These are phyloP conservation scores for Agaricales sp. DNA, from an alignment of 1,284 basidiomycete genomes.

Conservation along the genomic window DNA sequence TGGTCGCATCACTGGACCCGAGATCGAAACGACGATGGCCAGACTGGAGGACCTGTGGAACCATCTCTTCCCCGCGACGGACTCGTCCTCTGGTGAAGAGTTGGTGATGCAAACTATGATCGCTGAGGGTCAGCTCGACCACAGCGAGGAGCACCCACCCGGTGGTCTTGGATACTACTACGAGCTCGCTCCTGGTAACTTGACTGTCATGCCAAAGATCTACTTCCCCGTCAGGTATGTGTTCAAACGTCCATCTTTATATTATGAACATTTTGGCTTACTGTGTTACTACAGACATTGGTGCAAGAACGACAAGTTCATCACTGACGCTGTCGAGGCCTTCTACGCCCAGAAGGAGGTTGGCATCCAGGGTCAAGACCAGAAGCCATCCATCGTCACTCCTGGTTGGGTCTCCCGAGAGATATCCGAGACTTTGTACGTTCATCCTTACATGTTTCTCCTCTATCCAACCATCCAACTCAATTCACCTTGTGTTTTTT, in stretches of 20 bases:
- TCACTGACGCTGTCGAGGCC: neutral
- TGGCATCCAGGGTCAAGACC: neutral
- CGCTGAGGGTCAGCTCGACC: neutral
- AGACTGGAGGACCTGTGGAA: neutral
- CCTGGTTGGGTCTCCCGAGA: neutral
- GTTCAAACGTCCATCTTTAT: neutral
- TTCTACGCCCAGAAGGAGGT: neutral
- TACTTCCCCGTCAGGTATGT: constrained; percentile 1
- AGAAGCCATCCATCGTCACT: neutral
- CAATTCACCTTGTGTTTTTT: neutral
- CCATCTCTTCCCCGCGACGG: neutral
- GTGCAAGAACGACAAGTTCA: neutral
- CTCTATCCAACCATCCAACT: constrained; percentile 1
- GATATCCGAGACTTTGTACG: neutral
- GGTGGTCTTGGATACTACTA: constrained; percentile 1
- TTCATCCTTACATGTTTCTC: neutral
- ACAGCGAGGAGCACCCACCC: neutral
- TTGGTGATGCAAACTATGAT: neutral
- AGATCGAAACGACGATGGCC: neutral
- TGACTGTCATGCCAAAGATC: neutral
- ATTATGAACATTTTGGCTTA: neutral
- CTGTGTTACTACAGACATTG: constrained; percentile 1
- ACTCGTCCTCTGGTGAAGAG: neutral
- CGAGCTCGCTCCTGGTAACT: neutral
- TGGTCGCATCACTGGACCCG: neutral